Conservation (phyloP, 2,329 filamentous ascomycete genomes). For the Diplodia mutila region DNA sequence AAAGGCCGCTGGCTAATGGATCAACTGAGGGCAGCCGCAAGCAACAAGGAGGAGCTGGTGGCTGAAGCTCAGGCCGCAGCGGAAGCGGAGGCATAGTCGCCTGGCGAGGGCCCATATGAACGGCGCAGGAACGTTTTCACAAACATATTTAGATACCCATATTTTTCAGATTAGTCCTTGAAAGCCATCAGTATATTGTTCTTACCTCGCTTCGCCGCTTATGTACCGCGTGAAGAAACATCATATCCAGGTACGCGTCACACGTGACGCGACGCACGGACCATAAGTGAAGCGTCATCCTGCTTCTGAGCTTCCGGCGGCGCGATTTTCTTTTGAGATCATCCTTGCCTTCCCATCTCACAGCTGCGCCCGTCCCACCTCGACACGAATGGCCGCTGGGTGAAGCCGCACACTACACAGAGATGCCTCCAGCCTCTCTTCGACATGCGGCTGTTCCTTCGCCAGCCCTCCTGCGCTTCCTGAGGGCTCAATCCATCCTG, state of each 20-base stretch:
- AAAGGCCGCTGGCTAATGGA: conserved; percentile 12
- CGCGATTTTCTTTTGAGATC: conserved; percentile 16
- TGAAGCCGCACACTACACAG: conserved; percentile 5
- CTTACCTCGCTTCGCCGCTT: not conserved
- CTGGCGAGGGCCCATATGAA: not conserved
- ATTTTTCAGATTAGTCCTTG: no score
- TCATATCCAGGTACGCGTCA: not conserved
- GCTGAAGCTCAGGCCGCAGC: not conserved
- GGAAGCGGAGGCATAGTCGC: not conserved
- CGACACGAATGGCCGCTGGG: conserved; percentile 12
- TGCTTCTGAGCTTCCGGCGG: not conserved
- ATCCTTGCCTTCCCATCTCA: not conserved
- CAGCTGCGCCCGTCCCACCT: conserved; percentile 13
- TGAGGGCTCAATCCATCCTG: conserved; percentile 37
- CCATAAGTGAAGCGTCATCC: not conserved
- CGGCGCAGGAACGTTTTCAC: not conserved
- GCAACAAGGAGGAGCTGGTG: not conserved
- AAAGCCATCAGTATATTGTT: not conserved
- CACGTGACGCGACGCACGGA: conserved; percentile 12
- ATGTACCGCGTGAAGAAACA: not conserved
- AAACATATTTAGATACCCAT: not conserved
- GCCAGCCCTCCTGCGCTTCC: conserved; percentile 43
- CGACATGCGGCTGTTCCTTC: conserved; percentile 40
- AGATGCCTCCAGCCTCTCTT: conserved; percentile 43
- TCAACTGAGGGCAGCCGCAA: not conserved